Conservation (phyloP, 352 stramenopile species). For the Chrysophaeum taylorii region DNA sequence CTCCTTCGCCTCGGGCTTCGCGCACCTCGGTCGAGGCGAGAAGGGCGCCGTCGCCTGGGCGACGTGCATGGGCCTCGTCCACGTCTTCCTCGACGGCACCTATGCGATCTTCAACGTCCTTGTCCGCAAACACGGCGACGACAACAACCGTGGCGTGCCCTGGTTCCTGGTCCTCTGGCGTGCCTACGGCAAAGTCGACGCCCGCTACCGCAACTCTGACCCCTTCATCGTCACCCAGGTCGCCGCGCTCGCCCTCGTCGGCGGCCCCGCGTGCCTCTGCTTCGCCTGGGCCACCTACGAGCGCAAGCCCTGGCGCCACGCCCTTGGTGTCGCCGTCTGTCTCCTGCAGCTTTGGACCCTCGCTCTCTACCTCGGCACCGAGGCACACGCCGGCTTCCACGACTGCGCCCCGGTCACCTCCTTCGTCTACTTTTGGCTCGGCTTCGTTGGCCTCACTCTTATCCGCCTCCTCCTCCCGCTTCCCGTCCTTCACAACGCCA, state of each 20-base stretch:
- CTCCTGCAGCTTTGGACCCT: constrained; percentile 5
- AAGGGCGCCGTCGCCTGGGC: neutral
- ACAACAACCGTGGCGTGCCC: neutral
- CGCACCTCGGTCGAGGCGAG: too few species aligned
- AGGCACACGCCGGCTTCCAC: neutral
- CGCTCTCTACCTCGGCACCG: neutral
- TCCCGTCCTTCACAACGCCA: neutral
- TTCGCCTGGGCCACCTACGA: constrained; percentile 14
- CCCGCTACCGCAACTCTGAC: neutral
- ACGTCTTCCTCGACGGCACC: constrained; percentile 9
- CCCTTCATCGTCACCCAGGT: constrained; percentile 6
- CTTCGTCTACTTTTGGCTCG: constrained; percentile 2
- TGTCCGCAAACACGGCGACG: neutral
- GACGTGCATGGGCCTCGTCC: neutral
- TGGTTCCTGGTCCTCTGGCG: constrained; percentile 5
- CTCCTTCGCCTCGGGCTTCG: too few species aligned
- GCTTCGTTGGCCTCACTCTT: neutral
- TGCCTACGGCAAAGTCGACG: neutral
- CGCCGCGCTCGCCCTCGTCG: constrained; percentile 1
- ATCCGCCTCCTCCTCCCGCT: constrained; percentile 1
- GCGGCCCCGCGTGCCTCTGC: neutral
- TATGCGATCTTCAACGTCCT: constrained; percentile 2
- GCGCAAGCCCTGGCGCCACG: neutral
- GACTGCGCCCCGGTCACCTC: neutral
- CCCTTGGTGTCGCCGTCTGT: neutral